phyloP scores from a whole-genome alignment of 1,139 yeast species.

The Kodamaea alishanica region DNA sequence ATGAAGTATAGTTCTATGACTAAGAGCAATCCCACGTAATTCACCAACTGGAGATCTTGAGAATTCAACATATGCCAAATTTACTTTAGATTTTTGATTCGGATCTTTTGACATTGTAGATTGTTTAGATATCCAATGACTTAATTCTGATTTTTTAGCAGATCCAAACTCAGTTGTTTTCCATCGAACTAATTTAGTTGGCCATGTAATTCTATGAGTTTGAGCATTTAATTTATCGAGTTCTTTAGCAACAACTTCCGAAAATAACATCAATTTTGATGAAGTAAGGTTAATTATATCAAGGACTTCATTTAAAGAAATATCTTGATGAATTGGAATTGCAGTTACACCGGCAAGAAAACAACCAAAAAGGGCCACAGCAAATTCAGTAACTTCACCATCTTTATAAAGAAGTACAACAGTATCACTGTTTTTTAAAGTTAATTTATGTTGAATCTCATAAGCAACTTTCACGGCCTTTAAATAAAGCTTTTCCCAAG shows the following conservation, averaged over 20 bases:
- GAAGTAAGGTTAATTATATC: slow-evolving; percentile 73
- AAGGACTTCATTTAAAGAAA: slow-evolving; percentile 61
- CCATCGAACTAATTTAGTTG: slow-evolving; percentile 58
- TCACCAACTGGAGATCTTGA: slow-evolving; percentile 90
- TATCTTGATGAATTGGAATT: slow-evolving; percentile 81
- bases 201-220: slow-evolving; percentile 36
- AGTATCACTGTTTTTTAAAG: slow-evolving; percentile 75
- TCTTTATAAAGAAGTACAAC: slow-evolving; percentile 82
- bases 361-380: slow-evolving; percentile 85
- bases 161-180: slow-evolving; percentile 86
- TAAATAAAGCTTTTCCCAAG: slow-evolving; percentile 87
- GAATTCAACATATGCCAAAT: slow-evolving; percentile 90
- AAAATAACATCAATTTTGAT: slow-evolving; percentile 73
- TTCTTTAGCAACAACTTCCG: slow-evolving; percentile 71
- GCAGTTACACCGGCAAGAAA: slow-evolving; percentile 93
- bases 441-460: slow-evolving; percentile 69
- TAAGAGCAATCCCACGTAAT: slow-evolving; percentile 86
- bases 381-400: slow-evolving; percentile 79
- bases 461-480: slow-evolving; percentile 87
- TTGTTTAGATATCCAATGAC: slow-evolving; percentile 27
- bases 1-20: slow-evolving; percentile 81
- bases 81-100: slow-evolving; percentile 44
- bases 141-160: slow-evolving; percentile 44
- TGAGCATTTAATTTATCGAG: slow-evolving; percentile 55
- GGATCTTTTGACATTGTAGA: slow-evolving; percentile 11